Conservation (phyloP, 805 yeast genomes). For the Saccharomycopsis sp. region DNA sequence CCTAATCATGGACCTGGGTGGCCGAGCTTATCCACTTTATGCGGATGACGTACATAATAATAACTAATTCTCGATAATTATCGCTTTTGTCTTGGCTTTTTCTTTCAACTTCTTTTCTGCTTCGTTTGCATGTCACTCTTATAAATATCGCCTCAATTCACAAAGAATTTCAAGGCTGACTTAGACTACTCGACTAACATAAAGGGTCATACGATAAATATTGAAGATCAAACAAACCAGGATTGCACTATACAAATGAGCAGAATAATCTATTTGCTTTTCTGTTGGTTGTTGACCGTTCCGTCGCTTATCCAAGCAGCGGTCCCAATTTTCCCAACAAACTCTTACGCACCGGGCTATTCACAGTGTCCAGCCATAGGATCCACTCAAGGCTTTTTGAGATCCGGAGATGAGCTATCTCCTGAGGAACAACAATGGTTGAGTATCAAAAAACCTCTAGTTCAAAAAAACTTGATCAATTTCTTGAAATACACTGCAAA, state of each 20-base stretch:
- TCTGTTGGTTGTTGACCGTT: not conserved
- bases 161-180: too few relatives aligned
- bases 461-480: slow-evolving; percentile 38
- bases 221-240: not conserved
- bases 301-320: not conserved
- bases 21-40: too few relatives aligned
- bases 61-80: too few relatives aligned
- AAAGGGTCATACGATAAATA: too few relatives aligned
- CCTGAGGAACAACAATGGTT: slow-evolving; percentile 47
- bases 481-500: slow-evolving; percentile 39
- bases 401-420: slow-evolving; percentile 39
- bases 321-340: slow-evolving; percentile 29
- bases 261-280: not conserved
- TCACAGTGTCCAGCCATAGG: slow-evolving; percentile 41
- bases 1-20: too few relatives aligned
- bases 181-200: too few relatives aligned
- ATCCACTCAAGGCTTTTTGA: slow-evolving; percentile 24
- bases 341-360: slow-evolving; percentile 53
- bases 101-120: too few relatives aligned
- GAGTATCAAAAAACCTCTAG: slow-evolving; percentile 36
- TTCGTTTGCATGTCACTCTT: too few relatives aligned
- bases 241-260: not conserved
- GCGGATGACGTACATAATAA: too few relatives aligned
- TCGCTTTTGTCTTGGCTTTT: too few relatives aligned
- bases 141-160: too few relatives aligned